Base-by-base conservation (phyloP, 805 yeast genomes). In the Saitoella complicata region DNA sequence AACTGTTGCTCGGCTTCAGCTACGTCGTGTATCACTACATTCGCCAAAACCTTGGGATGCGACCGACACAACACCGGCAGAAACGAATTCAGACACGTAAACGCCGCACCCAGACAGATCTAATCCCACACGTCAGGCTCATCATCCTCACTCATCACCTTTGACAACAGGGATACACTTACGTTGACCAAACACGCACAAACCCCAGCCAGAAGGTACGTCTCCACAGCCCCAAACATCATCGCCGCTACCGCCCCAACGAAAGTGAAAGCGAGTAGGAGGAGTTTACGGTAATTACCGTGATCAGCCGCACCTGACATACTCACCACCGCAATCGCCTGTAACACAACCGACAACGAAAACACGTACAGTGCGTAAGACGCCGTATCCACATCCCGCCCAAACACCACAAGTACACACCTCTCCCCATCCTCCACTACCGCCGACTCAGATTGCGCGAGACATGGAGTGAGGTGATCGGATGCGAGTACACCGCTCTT, bases 31-130 rank as follows among this genome's bases (percentile, higher is more conserved):
- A 37, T 37, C 8, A 7, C 39, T 2, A 37, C 10, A 11, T 11
- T 37, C n/a, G 35, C 42, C 6, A 7, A 8, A 40, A 48, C 46
- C 33, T 52, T 54, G 21, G 61, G 46, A 42, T 65, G 64, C 46
- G 70, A 69, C 10, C 68, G 60, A 1, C 75, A 80, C 35, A 81
- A 59, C 1, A 72, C 66, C 0, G 91, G 86, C 38, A 81, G 58
- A 51, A 74, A 73, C 1, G 91, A 77, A 57, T 81, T 82, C 5
- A 86, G 87, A 51, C 86, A 79, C 7, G 81, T 88, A 45, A 77
- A 77, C 2, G 78, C 84, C 6, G 80, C 83, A 1, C 93, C 93
- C 59, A 73, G 81, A 21, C 80, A 72, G 10, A 79, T 40, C 51
- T 48, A 30, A 12, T 34, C 6, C 21, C 21, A 21, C 21, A 34